Conservation (phyloP, 345 rosid genomes). For the Corymbia maculata region DNA sequence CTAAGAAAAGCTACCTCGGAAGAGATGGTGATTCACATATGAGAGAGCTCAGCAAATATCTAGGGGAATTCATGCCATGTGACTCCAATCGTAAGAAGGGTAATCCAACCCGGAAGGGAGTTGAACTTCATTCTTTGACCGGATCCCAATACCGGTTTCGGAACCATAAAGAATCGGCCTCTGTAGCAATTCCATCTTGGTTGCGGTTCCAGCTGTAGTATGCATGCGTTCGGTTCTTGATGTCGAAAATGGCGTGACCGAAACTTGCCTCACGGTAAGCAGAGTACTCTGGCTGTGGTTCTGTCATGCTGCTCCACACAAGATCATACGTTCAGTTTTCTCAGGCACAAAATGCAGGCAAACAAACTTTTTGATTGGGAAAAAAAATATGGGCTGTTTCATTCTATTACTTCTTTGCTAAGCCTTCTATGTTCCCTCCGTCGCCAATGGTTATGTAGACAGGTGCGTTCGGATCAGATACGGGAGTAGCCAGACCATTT, state of each 20-base stretch:
- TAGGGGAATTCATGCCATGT: background rate
- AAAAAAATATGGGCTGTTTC: background rate
- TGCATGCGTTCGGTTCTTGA: conserved; percentile 84
- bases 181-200: conserved; percentile 64
- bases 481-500: conserved; percentile 31
- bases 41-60: background rate
- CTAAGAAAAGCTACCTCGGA: background rate
- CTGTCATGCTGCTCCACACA: conserved; percentile 48
- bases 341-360: background rate
- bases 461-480: conserved; percentile 37
- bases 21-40: background rate
- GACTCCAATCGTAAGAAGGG: background rate
- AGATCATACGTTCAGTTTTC: background rate
- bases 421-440: conserved; percentile 76
- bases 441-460: conserved; percentile 59
- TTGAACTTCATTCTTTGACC: conserved; percentile 32
- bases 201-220: conserved; percentile 77
- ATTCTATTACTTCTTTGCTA: conserved; percentile 26
- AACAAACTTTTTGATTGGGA: background rate
- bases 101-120: background rate
- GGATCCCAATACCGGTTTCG: conserved; percentile 62
- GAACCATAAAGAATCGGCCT: conserved; percentile 86
- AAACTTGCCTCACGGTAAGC: conserved; percentile 86
- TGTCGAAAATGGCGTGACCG: conserved; percentile 74
- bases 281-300: conserved; percentile 87